phyloP scores from a whole-genome alignment of 441 rosid species.

The Aleurites moluccanus region DNA sequence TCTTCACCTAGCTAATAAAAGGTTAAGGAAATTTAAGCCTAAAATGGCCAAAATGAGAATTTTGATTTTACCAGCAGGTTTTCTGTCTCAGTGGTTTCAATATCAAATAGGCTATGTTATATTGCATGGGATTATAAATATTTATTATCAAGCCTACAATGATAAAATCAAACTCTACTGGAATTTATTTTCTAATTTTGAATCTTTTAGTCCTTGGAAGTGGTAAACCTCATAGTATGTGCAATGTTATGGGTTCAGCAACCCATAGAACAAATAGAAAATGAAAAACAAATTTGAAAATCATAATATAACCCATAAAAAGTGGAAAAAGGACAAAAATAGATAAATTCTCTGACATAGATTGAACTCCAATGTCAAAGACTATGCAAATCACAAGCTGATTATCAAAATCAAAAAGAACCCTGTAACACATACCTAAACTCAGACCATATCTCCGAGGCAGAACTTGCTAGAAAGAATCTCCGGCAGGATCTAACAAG shows the following conservation, averaged over 20 bases:
- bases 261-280: not conserved
- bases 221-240: not conserved
- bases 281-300: not conserved
- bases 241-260: not conserved
- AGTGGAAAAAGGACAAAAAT: not conserved
- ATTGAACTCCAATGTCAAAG: not conserved
- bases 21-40: slow-evolving; percentile 1
- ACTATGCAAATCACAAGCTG: not conserved
- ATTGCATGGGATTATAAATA: not conserved
- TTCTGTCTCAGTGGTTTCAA: not conserved
- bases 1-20: not conserved
- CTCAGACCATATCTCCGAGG: slow-evolving; percentile 94
- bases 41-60: slow-evolving; percentile 8
- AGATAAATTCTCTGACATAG: not conserved
- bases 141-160: not conserved
- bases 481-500: slow-evolving; percentile 89
- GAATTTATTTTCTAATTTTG: not conserved
- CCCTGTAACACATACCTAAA: slow-evolving; percentile 56
- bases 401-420: not conserved
- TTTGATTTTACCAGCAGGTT: slow-evolving; percentile 13
- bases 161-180: not conserved
- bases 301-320: not conserved
- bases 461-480: slow-evolving; percentile 88
- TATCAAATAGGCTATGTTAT: not conserved
- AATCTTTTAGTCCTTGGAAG: not conserved